Evolutionary conservation across 192 early-diverging fungal species (phyloP).

Genomic region (Gorgonomyces haynaldii): DNA sequence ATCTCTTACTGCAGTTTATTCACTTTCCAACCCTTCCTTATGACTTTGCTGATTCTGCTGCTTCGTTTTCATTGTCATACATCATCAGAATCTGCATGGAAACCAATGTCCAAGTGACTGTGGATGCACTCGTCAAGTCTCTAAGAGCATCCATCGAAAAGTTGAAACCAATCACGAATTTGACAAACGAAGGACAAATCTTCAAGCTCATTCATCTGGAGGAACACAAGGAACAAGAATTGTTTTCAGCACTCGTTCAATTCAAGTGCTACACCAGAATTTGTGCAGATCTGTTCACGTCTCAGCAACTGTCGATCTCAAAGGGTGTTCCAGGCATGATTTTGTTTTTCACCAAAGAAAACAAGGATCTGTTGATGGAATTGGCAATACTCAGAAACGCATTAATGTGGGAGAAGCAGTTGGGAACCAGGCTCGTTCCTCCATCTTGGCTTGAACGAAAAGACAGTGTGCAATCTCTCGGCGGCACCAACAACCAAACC

Average conservation of each 20-base stretch:
- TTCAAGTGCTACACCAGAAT: constrained; percentile 52
- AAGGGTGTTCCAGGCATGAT: no score
- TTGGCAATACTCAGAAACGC: no score
- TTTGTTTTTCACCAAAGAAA: no score
- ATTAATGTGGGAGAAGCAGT: constrained; percentile 54
- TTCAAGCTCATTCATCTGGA: constrained; percentile 52
- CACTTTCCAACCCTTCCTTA: constrained; percentile 57
- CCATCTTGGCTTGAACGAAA: constrained; percentile 53
- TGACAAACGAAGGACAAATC: constrained; percentile 8
- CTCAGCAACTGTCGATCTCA: no score
- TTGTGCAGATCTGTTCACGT: constrained; percentile 58
- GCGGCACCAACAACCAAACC: no score
- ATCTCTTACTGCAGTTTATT: constrained; percentile 52
- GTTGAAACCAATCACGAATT: constrained; percentile 34
- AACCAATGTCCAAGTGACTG: constrained; percentile 39
- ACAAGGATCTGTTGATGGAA: no score
- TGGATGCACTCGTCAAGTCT: constrained; percentile 39
- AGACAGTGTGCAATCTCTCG: constrained; percentile 10
- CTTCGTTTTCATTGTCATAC: constrained; percentile 57
- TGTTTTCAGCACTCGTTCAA: constrained; percentile 44
- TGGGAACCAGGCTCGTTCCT: constrained; percentile 46
- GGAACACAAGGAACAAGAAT: no score
- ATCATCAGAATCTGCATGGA: constrained; percentile 62
- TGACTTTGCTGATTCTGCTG: constrained; percentile 50
- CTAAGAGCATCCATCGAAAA: constrained; percentile 33